phyloP scores from a whole-genome alignment of 495 filamentous ascomycete genomes.

The Daldinia bambusicola region DNA sequence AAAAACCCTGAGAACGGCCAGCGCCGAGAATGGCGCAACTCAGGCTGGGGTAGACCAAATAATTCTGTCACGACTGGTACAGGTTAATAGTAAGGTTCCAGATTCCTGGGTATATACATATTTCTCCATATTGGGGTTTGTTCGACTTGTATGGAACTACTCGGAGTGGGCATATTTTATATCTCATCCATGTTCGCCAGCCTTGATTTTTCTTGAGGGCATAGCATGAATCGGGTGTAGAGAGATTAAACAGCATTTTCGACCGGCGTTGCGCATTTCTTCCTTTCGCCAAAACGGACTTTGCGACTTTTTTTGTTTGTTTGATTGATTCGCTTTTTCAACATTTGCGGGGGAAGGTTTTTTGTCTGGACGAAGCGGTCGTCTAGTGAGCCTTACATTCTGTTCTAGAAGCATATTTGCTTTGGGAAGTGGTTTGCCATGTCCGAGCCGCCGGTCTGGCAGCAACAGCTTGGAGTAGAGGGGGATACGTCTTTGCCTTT shows the following conservation, averaged over 20 bases:
- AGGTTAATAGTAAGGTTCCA: constrained; percentile 30
- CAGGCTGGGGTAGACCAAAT: constrained; percentile 59
- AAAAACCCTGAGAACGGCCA: constrained; percentile 49
- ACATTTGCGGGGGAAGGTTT: constrained; percentile 14
- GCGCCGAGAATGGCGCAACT: constrained; percentile 64
- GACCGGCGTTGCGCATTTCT: constrained; percentile 44
- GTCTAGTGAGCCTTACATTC: constrained; percentile 34
- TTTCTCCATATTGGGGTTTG: constrained; percentile 20
- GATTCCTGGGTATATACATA: constrained; percentile 40
- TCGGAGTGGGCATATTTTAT: constrained; percentile 15
- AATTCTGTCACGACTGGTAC: constrained; percentile 49
- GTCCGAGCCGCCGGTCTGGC: constrained; percentile 30
- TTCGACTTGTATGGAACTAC: constrained; percentile 21
- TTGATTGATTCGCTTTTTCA: constrained; percentile 36
- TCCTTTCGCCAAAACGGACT: constrained; percentile 23
- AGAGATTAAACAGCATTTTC: constrained; percentile 43
- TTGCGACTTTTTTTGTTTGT: constrained; percentile 29
- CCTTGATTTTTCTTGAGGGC: constrained; percentile 43
- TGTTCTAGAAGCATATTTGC: constrained; percentile 41
- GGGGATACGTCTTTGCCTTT: constrained; percentile 37
- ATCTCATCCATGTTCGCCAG: constrained; percentile 27
- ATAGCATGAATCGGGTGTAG: constrained; percentile 45
- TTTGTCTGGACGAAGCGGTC: constrained; percentile 24
- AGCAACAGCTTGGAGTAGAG: constrained; percentile 47
- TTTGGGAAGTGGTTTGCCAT: constrained; percentile 29